Conservation (phyloP, 2,329 filamentous ascomycete genomes). For the Exserohilum turcica region DNA sequence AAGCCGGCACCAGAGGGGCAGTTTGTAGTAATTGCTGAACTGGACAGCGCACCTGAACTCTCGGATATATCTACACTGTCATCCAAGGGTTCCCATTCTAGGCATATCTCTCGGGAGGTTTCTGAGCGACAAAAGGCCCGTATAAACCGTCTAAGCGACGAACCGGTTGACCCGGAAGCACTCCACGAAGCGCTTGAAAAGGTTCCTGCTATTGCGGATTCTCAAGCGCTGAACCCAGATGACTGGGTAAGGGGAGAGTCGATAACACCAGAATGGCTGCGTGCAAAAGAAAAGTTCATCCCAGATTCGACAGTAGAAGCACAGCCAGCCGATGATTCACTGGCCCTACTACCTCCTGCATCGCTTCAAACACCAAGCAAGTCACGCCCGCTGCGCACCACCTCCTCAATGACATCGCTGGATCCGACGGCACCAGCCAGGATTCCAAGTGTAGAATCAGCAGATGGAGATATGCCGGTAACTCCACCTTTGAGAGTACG, state of each 20-base stretch:
- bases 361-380: background rate
- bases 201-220: slow-evolving; percentile 9
- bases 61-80: slow-evolving; percentile 24
- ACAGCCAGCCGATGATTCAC: slow-evolving; percentile 19
- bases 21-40: slow-evolving; percentile 23
- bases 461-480: background rate
- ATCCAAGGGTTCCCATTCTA: slow-evolving; percentile 28
- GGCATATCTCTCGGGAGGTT: slow-evolving; percentile 29
- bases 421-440: background rate
- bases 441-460: background rate
- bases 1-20: slow-evolving; percentile 32
- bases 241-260: background rate
- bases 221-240: slow-evolving; percentile 5
- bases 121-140: slow-evolving; percentile 36
- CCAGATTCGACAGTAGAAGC: slow-evolving; percentile 25
- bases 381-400: background rate
- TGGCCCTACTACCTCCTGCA: background rate
- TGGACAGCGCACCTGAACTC: slow-evolving; percentile 11
- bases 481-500: background rate
- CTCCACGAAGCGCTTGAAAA: slow-evolving; percentile 24
- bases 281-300: slow-evolving; percentile 16
- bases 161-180: slow-evolving; percentile 21
- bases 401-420: too few relatives aligned
- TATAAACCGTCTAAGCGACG: slow-evolving; percentile 25
- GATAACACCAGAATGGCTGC: slow-evolving; percentile 17